Base-by-base conservation (phyloP, 73 alveolate species). In the Urostyla sp. region DNA sequence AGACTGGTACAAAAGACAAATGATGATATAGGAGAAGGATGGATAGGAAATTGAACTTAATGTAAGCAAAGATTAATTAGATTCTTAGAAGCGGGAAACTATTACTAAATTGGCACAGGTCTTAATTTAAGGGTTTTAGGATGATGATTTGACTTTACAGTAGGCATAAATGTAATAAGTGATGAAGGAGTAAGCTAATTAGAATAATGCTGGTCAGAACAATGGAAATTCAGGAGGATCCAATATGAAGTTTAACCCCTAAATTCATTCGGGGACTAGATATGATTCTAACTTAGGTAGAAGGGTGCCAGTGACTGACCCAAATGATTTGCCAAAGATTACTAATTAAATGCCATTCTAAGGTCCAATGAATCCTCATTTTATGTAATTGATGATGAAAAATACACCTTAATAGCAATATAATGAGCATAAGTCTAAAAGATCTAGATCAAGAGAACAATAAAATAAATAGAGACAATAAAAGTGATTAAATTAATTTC, bases 271-370 rank as follows among this genome's bases (percentile, higher is more conserved):
- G 2, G 83, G 83, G 4, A 69, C 83, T 24, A 69, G 49, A 30
- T 69, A n/a, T 28, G 83, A 69, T 31, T 69, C 83, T n/a, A 15
- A 49, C 11, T n/a, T 49, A 27, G 83, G 83, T 4, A 45, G 83
- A 69, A 69, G 83, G 30, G 69, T 69, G 1, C 83, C 83, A 1
- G 83, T 69, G 2, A 49, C 55, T 0, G 83, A 69, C 31, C 83
- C 83, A 7, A 69, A 69, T 69, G 69, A 46, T 13, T 40, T 69
- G n/a, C 83, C 83, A 11, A 69, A 69, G 48, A 49, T 69, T 40
- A 16, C 52, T 40, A 40, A 40, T 16, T 16, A 40, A 40, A 40
- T 16, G 15, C 20, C 52, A 40, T 10, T 40, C 20, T 16, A 40
- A 40, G 52, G 15, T 10, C 52, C 10, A 40, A 40, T 11, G 52